Conservation (phyloP, 2,329 filamentous ascomycete species). For the Pyrenophora tritici-repentis region DNA sequence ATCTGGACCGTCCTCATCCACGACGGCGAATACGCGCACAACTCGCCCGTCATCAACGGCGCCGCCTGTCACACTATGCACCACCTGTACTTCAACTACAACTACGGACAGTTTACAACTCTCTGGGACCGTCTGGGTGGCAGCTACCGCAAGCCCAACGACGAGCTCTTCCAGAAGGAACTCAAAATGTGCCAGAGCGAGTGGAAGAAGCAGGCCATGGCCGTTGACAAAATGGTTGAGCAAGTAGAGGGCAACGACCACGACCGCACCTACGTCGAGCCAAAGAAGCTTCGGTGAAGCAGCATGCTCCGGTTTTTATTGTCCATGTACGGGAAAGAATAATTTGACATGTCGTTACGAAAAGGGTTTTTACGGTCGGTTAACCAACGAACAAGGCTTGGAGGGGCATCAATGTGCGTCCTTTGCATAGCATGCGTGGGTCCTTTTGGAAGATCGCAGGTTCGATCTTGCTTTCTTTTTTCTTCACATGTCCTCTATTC, state of each 20-base stretch:
- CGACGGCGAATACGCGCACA: slow-evolving; percentile 91
- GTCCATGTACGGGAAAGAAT: not conserved
- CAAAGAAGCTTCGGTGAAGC: slow-evolving; percentile 45
- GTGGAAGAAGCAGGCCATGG: slow-evolving; percentile 77
- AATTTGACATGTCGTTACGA: slow-evolving; percentile 12
- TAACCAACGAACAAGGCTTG: too few relatives aligned
- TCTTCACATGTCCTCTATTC: too few relatives aligned
- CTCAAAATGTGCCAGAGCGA: slow-evolving; percentile 81
- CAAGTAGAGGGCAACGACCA: slow-evolving; percentile 67
- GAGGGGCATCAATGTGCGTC: too few relatives aligned
- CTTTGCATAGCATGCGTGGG: too few relatives aligned
- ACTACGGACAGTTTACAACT: slow-evolving; percentile 94
- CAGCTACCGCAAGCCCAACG: slow-evolving; percentile 84
- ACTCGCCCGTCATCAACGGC: slow-evolving; percentile 90
- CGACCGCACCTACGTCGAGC: slow-evolving; percentile 50
- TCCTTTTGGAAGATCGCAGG: too few relatives aligned
- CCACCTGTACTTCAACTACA: slow-evolving; percentile 73
- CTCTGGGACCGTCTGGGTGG: slow-evolving; percentile 87
- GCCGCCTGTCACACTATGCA: slow-evolving; percentile 93
- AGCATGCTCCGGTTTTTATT: too few relatives aligned
- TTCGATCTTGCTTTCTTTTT: too few relatives aligned
- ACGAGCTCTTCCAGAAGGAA: slow-evolving; percentile 81
- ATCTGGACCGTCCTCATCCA: slow-evolving; percentile 97
- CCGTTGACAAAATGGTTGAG: slow-evolving; percentile 76
- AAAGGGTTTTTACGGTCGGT: not conserved